These are phyloP conservation scores for Begonia masoniana DNA, from an alignment of 306 rosid genomes.

Conservation along the genomic window DNA sequence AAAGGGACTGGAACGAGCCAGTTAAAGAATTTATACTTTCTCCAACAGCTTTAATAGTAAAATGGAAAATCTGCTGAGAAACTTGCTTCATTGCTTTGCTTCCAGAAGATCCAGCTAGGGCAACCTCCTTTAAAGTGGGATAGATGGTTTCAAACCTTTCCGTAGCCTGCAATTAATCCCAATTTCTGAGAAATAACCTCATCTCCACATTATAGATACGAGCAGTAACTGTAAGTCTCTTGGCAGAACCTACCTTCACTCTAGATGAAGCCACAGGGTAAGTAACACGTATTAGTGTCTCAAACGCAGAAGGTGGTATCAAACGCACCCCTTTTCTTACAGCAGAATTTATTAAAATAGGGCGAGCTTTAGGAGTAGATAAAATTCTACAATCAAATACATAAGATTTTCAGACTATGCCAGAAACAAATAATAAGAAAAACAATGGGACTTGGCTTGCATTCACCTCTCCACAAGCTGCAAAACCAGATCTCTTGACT, in stretches of 20 bases:
- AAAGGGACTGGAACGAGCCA: too few species aligned
- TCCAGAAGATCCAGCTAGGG: conserved; percentile 64
- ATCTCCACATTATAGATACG: neutral
- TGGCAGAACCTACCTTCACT: conserved; percentile 38
- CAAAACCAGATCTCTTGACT: conserved; percentile 73
- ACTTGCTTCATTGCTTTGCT: conserved; percentile 81
- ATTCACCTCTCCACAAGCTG: conserved; percentile 78
- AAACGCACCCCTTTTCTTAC: conserved; percentile 78
- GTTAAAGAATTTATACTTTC: conserved; percentile 32
- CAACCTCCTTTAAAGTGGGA: conserved; percentile 57
- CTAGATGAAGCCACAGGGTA: conserved; percentile 59
- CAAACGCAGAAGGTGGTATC: conserved; percentile 60
- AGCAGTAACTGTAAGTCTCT: neutral
- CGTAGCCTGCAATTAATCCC: conserved; percentile 50
- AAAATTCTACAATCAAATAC: conserved; percentile 42
- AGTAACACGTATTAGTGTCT: conserved; percentile 48
- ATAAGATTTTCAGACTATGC: conserved; percentile 1
- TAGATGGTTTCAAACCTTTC: conserved; percentile 79
- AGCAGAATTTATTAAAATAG: conserved; percentile 61
- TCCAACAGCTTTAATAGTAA: conserved; percentile 49
- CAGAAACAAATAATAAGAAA: neutral
- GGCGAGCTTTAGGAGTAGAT: conserved; percentile 50
- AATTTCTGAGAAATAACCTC: conserved; percentile 1
- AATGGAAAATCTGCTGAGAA: conserved; percentile 48
- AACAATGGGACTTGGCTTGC: conserved; percentile 4